Conservation (phyloP, 129 eudicot genomes). For the Deinandra increscens region DNA sequence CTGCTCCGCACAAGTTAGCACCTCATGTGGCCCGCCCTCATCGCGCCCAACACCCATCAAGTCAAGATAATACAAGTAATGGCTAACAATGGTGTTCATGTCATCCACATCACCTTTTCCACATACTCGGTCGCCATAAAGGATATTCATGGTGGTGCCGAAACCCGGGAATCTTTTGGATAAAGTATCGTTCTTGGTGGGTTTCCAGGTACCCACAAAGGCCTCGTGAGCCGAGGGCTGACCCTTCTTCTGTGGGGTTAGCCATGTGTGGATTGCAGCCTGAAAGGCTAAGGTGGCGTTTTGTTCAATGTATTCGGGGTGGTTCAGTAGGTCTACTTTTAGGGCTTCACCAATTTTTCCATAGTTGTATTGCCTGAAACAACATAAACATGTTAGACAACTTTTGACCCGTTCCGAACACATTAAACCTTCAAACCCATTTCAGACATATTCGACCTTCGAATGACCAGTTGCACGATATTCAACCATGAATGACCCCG, state of each 20-base stretch:
- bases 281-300: slow-evolving; percentile 92
- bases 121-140: slow-evolving; percentile 71
- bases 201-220: slow-evolving; percentile 94
- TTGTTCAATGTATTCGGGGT: slow-evolving; percentile 93
- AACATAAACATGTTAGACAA: background rate
- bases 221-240: slow-evolving; percentile 86
- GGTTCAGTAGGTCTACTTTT: slow-evolving; percentile 72
- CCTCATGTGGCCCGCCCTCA: slow-evolving; percentile 68
- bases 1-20: slow-evolving; percentile 49
- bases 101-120: slow-evolving; percentile 82
- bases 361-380: slow-evolving; percentile 78
- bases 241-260: slow-evolving; percentile 73
- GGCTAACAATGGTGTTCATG: slow-evolving; percentile 71
- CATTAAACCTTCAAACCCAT: background rate
- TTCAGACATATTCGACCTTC: background rate
- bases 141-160: slow-evolving; percentile 82
- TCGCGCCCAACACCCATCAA: slow-evolving; percentile 89
- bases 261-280: slow-evolving; percentile 89
- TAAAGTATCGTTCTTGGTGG: slow-evolving; percentile 83
- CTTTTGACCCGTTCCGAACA: background rate
- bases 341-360: slow-evolving; percentile 79
- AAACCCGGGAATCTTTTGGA: slow-evolving; percentile 79
- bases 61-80: slow-evolving; percentile 78
- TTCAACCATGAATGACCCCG: background rate
- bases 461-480: background rate